Percentiles rank a stretch among this genome's conserved stretches.
Evolutionary conservation across 1,284 basidiomycete genomes (phyloP).

Genomic region (Pseudozyma flocculosa): DNA sequence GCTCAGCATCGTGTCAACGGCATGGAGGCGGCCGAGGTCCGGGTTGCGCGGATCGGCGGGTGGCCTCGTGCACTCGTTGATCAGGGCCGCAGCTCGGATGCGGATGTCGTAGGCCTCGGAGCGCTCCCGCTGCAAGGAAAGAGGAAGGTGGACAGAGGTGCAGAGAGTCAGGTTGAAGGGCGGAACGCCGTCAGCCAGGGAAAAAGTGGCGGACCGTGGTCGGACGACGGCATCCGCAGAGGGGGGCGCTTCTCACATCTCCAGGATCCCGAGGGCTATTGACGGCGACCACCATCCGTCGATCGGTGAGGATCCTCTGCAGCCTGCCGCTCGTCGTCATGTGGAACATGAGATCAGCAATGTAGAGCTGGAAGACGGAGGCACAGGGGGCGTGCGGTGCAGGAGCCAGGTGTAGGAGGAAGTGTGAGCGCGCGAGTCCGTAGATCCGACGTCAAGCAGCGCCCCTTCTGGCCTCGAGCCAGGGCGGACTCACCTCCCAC

Average conservation of each 20-base stretch:
- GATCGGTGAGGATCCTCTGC: constrained; percentile 1
- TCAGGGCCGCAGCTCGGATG: constrained; percentile 8
- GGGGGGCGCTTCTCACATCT: no score
- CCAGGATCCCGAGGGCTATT: constrained; percentile 11
- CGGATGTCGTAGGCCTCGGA: constrained; percentile 11
- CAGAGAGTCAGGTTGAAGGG: no score
- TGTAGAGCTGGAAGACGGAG: constrained; percentile 6
- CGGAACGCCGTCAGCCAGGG: no score
- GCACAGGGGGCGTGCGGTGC: no score
- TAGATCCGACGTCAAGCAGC: no score
- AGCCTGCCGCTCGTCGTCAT: constrained; percentile 10
- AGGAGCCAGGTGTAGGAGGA: no score
- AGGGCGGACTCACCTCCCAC: constrained; percentile 9
- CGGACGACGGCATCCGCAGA: no score
- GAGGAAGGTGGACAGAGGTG: no score
- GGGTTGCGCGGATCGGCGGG: constrained; percentile 6
- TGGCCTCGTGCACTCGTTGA: constrained; percentile 9
- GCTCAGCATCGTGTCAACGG: constrained; percentile 16
- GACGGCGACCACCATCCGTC: constrained; percentile 3
- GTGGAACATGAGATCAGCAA: constrained; percentile 10
- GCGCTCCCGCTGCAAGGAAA: neutral
- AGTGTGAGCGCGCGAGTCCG: no score
- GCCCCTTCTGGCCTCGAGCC: no score
- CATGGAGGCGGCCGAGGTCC: constrained; percentile 4
- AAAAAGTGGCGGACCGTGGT: no score